These are phyloP conservation scores for Thozetella sp. DNA, from an alignment of 495 filamentous ascomycete species.

Conservation along the genomic window DNA sequence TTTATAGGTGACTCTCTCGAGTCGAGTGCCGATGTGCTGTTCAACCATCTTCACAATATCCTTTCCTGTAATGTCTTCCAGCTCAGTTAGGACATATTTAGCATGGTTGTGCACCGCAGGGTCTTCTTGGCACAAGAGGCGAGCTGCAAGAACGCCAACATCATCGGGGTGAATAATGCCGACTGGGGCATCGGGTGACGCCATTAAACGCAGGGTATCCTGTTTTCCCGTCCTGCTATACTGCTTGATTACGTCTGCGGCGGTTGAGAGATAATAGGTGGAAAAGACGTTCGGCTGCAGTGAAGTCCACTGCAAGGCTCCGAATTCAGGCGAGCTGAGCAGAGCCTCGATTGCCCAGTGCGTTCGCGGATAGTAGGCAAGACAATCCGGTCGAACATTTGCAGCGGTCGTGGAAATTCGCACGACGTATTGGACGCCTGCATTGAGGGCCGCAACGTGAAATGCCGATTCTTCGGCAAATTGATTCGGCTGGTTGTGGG, in stretches of 20 bases:
- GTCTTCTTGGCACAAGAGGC: slow-evolving; percentile 35
- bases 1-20: slow-evolving; percentile 36
- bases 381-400: slow-evolving; percentile 38
- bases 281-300: slow-evolving; percentile 45
- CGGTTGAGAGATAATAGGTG: slow-evolving; percentile 17
- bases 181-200: slow-evolving; percentile 32
- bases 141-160: slow-evolving; percentile 39
- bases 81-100: slow-evolving; percentile 45
- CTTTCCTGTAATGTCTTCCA: slow-evolving; percentile 39
- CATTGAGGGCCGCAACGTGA: slow-evolving; percentile 33
- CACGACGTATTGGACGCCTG: slow-evolving; percentile 48
- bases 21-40: slow-evolving; percentile 32
- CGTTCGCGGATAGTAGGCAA: slow-evolving; percentile 39
- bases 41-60: slow-evolving; percentile 41
- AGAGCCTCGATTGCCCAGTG: slow-evolving; percentile 50
- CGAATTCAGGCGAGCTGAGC: slow-evolving; percentile 37
- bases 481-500: slow-evolving; percentile 36
- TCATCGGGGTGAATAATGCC: slow-evolving; percentile 39
- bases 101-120: slow-evolving; percentile 31
- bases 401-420: slow-evolving; percentile 47
- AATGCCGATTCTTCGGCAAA: slow-evolving; percentile 47
- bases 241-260: slow-evolving; percentile 27
- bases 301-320: slow-evolving; percentile 44
- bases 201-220: slow-evolving; percentile 19
- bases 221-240: slow-evolving; percentile 41